phyloP scores from a whole-genome alignment of 2,329 filamentous ascomycete genomes.

The Ceratocystis alfenasii region DNA sequence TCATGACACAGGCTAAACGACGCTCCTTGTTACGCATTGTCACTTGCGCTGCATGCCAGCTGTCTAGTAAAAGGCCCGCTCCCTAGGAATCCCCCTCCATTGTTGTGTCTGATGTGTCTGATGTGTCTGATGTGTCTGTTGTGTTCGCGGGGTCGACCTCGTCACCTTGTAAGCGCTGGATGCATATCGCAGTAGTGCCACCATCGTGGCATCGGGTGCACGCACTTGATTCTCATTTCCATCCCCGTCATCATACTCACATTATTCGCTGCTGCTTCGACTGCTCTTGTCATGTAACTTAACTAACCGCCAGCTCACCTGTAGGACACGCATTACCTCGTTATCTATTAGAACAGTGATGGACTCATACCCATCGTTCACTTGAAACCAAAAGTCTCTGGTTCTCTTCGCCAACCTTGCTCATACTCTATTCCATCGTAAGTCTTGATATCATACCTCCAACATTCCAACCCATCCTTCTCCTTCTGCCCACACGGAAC shows the following conservation, averaged over 20 bases:
- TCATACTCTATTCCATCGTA: background rate
- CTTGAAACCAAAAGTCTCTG: conserved; percentile 4
- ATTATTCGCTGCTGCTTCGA: background rate
- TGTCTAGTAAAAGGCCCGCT: background rate
- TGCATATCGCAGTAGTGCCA: background rate
- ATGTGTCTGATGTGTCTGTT: no score
- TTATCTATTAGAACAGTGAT: background rate
- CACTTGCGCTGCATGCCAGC: background rate
- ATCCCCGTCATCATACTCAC: background rate
- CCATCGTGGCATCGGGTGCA: background rate
- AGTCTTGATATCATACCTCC: background rate
- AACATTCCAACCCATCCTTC: background rate
- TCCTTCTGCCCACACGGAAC: background rate
- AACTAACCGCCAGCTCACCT: background rate
- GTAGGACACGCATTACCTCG: background rate
- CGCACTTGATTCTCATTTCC: no score
- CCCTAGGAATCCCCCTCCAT: background rate
- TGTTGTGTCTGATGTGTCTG: background rate
- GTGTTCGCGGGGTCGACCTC: background rate
- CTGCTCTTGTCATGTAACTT: background rate
- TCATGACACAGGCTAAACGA: background rate
- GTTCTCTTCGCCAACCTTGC: no score
- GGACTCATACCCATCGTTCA: background rate
- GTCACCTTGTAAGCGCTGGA: background rate
- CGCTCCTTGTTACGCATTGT: background rate